Percentiles rank a stretch among this genome's conserved stretches.
These are phyloP conservation scores for Amoeboaphelidium protococcarum DNA, from an alignment of 371 early-diverging fungal genomes.

Conservation along the genomic window DNA sequence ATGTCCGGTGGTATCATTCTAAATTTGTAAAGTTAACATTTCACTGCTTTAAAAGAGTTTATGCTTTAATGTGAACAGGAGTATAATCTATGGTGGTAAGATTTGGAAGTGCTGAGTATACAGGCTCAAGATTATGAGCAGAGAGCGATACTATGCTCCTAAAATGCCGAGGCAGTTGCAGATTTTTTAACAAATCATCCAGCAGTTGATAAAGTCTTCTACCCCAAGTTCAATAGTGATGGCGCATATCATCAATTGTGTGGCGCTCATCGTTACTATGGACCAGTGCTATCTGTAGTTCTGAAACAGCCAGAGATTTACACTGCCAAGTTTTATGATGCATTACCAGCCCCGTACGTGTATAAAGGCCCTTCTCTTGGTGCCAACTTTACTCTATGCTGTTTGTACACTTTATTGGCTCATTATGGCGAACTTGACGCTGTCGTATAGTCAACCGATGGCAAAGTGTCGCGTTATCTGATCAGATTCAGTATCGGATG, in stretches of 20 bases:
- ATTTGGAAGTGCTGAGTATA: conserved; percentile 72
- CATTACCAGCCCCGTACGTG: conserved; percentile 25
- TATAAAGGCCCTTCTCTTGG: conserved; percentile 86
- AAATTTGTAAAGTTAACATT: conserved; percentile 38
- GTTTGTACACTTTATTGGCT: conserved; percentile 79
- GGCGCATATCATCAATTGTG: conserved; percentile 33
- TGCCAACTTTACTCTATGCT: conserved; percentile 78
- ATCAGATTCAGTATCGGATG: conserved; percentile 73
- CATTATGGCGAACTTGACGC: conserved; percentile 78
- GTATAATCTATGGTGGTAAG: conserved; percentile 68
- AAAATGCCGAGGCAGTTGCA: conserved; percentile 45
- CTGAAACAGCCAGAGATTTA: conserved; percentile 27
- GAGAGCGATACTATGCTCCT: conserved; percentile 40
- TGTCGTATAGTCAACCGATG: conserved; percentile 50
- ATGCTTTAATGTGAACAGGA: conserved; percentile 32
- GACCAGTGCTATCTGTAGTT: conserved; percentile 60
- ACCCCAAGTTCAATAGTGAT: conserved; percentile 50
- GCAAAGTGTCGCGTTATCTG: conserved; percentile 43
- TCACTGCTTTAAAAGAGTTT: conserved; percentile 20
- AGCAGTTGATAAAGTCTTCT: conserved; percentile 37
- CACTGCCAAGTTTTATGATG: conserved; percentile 51
- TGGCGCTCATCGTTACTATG: conserved; percentile 39
- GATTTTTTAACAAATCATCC: conserved; percentile 33
- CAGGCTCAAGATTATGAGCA: conserved; percentile 64
- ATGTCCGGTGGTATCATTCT: conserved; percentile 82